phyloP scores from a whole-genome alignment of 2,329 filamentous ascomycete species.

The Pseudogymnoascus sp. region DNA sequence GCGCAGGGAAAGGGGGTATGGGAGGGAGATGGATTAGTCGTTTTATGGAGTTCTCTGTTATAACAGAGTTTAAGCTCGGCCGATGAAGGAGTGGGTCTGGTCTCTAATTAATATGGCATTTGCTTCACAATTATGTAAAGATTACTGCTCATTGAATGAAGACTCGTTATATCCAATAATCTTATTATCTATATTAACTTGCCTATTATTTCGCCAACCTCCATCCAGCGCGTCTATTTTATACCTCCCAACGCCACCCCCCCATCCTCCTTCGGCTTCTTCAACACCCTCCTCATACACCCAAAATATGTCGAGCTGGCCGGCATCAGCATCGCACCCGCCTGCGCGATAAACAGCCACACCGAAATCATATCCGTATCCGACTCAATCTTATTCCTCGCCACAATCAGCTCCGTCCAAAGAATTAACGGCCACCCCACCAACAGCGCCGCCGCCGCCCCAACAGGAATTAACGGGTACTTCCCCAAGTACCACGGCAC shows the following conservation, averaged over 20 bases:
- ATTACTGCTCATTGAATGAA: neutral
- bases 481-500: neutral
- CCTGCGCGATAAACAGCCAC: slow-evolving; percentile 10
- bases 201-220: neutral
- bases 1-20: too few relatives aligned
- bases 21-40: neutral
- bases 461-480: neutral
- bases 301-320: slow-evolving; percentile 13
- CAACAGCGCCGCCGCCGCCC: neutral
- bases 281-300: neutral
- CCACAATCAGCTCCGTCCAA: slow-evolving; percentile 10
- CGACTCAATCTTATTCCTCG: slow-evolving; percentile 10
- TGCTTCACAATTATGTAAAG: neutral
- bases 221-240: neutral
- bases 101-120: neutral
- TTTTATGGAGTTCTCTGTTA: neutral
- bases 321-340: slow-evolving; percentile 11
- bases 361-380: slow-evolving; percentile 11
- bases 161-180: neutral
- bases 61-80: neutral
- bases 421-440: slow-evolving; percentile 8
- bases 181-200: neutral
- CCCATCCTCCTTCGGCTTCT: neutral
- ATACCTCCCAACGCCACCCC: neutral
- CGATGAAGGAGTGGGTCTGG: neutral